Base-by-base conservation (phyloP, 1,139 yeast genomes). In the Yamadazyma mexicana region DNA sequence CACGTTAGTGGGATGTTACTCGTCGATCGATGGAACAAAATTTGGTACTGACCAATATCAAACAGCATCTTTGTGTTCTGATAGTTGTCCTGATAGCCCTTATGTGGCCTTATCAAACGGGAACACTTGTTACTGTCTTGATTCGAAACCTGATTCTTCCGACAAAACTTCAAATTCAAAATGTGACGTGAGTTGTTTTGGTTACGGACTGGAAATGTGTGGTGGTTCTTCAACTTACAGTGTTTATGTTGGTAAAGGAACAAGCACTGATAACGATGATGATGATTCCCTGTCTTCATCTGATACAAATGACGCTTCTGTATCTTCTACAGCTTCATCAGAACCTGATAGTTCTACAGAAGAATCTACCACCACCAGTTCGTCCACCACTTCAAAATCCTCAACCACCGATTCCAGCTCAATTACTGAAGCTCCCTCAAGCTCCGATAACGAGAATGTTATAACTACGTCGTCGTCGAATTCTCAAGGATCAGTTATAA, bases 51-150 rank as follows among this genome's bases (percentile, higher is more conserved):
- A 69, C 40, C 53, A 43, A 22, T 82, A 56, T 47, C 87, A 82
- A 51, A 61, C 81, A 1, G 67, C 81, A 1, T 61, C 68, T 5
- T 58, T 66, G 41, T 83, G 91, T 58, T 50, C 71, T 3, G 35
- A 40, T 0, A 50, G 54, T 33, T 83, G 91, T 58, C 59, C 74
- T 4, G 59, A 63, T 18, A 69, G 64, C 42, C 63, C 79, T 3
- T 83, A 78, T 51, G 74, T 81, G 51, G 95, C 92, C 6, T 51
- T 83, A 33, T 61, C 64, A 14, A 55, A 72, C 31, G 91, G 88
- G 30, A 56, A 65, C 38, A 60, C 64, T 16, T 87, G 96, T 62
- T 78, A 69, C 54, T 87, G 96, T 61, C 86, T 91, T 44, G 55
- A 64, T 44, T 48, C 64, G 0, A 54, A 69, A 15, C 95, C 95